A percentile compares a stretch with the other conserved stretches of the same genome.
phyloP scores from a whole-genome alignment of 2,329 filamentous ascomycete species.

The Teratosphaeria destructans region DNA sequence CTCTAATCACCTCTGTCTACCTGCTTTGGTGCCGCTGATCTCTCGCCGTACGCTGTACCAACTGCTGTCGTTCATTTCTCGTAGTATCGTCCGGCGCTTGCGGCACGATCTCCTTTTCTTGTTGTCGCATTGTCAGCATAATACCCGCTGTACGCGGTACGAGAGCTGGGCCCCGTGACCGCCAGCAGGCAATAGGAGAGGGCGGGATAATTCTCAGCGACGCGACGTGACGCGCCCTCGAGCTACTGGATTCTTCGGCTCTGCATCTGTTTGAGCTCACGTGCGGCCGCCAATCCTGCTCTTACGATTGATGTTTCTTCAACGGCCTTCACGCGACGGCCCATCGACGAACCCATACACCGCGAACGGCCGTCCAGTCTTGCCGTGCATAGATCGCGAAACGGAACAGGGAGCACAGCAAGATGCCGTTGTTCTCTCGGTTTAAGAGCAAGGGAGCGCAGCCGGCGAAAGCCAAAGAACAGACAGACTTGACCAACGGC shows the following conservation, averaged over 20 bases:
- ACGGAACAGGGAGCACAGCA: background rate
- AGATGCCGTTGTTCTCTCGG: slow-evolving; percentile 50
- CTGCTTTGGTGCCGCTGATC: background rate
- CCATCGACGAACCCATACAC: background rate
- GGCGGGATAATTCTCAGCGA: background rate
- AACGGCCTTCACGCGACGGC: background rate
- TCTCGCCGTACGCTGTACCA: background rate
- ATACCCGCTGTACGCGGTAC: background rate
- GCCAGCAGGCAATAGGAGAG: background rate
- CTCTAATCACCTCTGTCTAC: background rate
- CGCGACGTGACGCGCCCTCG: background rate
- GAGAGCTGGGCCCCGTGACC: background rate
- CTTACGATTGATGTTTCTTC: background rate
- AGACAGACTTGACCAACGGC: slow-evolving; percentile 13
- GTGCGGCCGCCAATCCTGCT: background rate
- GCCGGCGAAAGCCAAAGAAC: slow-evolving; percentile 51
- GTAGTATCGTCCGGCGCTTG: background rate
- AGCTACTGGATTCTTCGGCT: background rate
- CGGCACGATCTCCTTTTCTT: background rate
- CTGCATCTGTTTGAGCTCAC: background rate
- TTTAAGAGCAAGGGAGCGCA: slow-evolving; percentile 65
- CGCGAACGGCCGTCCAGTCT: background rate
- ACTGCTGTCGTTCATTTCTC: background rate
- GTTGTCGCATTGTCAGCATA: background rate
- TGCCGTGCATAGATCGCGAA: background rate